Percentiles rank a stretch among this genome's conserved stretches.
phyloP scores from a whole-genome alignment of 202 grass and related monocot species.

The Brachypodium distachyon region DNA sequence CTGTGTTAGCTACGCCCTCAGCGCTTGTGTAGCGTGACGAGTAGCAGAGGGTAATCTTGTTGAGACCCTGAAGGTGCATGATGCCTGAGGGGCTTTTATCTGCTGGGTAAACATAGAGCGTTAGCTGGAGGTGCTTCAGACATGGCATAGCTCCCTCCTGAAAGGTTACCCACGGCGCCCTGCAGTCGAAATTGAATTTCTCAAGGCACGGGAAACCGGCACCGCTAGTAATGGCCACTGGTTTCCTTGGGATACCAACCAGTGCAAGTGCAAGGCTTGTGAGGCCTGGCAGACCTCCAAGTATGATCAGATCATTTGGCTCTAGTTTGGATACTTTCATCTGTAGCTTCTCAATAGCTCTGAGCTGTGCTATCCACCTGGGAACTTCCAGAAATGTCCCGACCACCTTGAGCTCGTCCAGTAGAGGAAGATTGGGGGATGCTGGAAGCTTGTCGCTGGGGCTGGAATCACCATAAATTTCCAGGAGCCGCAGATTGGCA shows the following conservation, averaged over 20 bases:
- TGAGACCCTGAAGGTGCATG: background rate
- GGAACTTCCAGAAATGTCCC: background rate
- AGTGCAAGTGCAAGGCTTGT: background rate
- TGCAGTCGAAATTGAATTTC: background rate
- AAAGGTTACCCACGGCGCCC: background rate
- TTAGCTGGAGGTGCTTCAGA: background rate
- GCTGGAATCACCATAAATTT: background rate
- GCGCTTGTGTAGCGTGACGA: background rate
- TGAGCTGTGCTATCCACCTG: background rate
- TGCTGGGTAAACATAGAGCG: background rate
- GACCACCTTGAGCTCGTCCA: background rate
- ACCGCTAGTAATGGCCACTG: background rate
- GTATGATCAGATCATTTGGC: background rate
- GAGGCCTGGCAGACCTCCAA: background rate
- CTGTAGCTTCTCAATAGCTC: background rate
- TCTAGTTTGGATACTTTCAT: background rate
- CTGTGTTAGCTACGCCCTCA: background rate
- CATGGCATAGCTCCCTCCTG: background rate
- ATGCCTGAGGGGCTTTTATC: background rate
- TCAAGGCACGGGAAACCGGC: background rate
- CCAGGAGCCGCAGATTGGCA: background rate
- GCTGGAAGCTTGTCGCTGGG: background rate
- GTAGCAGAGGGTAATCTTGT: background rate
- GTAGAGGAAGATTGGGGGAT: background rate
- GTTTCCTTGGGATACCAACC: background rate